Conservation (phyloP, 73 alveolate genomes). For the Paramecium pentaurelia region DNA sequence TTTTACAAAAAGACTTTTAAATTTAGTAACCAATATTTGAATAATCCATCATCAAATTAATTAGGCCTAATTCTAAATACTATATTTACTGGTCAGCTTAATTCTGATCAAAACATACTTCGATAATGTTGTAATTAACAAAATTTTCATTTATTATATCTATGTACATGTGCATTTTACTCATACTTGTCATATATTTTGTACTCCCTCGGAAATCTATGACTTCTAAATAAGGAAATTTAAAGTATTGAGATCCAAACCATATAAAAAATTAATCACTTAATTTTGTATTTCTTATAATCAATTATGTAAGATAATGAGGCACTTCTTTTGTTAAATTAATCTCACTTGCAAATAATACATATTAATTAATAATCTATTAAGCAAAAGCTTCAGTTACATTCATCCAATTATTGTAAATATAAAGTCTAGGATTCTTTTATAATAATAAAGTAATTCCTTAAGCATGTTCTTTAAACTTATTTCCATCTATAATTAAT, state of each 20-base stretch:
- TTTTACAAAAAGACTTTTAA: neutral
- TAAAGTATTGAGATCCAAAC: constrained; percentile 2
- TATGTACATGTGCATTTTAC: constrained; percentile 32
- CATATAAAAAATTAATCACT: constrained; percentile 8
- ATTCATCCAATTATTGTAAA: neutral
- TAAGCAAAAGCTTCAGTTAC: neutral
- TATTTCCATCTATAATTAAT: neutral
- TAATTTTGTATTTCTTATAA: neutral
- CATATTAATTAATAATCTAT: neutral
- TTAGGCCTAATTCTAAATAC: neutral
- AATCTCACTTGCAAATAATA: neutral
- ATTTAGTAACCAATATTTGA: neutral
- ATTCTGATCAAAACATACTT: neutral
- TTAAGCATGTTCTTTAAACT: neutral
- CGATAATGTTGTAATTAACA: neutral
- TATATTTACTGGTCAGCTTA: neutral
- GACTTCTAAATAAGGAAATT: neutral
- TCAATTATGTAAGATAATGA: neutral
- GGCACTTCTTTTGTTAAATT: neutral
- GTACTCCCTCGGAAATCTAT: neutral
- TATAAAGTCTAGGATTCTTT: neutral
- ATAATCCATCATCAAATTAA: constrained; percentile 17
- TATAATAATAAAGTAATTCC: neutral
- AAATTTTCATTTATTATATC: neutral
- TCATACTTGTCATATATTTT: neutral